Percentiles rank a stretch among this genome's conserved stretches.
phyloP scores from a whole-genome alignment of 148 eudicot species.

The Heliosperma pusillum region DNA sequence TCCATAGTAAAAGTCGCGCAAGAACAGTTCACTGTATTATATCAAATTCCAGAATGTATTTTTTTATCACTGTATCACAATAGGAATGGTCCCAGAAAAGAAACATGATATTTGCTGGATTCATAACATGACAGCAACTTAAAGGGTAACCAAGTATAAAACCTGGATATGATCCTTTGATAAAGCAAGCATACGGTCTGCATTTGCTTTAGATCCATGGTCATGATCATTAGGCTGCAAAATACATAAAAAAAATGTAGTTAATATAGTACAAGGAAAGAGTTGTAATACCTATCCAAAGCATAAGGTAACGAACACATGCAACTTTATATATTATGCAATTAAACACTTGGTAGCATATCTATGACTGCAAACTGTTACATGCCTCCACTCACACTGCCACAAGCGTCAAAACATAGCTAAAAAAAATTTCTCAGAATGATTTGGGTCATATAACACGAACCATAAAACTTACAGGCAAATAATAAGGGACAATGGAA shows the following conservation, averaged over 20 bases:
- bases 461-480: not conserved
- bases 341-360: not conserved
- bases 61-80: not conserved
- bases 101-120: conserved; percentile 4
- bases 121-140: not conserved
- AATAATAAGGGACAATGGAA: not conserved
- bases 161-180: conserved; percentile 95
- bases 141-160: not conserved
- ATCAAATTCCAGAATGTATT: not conserved
- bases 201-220: conserved; percentile 63
- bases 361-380: not conserved
- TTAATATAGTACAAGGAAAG: not conserved
- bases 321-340: not conserved
- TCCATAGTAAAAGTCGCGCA: not conserved
- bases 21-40: not conserved
- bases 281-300: not conserved
- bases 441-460: not conserved
- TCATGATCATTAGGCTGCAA: conserved; percentile 86
- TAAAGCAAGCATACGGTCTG: conserved; percentile 64
- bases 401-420: not conserved
- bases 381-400: not conserved
- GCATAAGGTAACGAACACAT: conserved; percentile 1
- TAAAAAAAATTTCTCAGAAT: not conserved
- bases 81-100: not conserved
- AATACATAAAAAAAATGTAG: not conserved